Base-by-base conservation (phyloP, 371 early-diverging fungal species). In the Apophysomyces variabilis region DNA sequence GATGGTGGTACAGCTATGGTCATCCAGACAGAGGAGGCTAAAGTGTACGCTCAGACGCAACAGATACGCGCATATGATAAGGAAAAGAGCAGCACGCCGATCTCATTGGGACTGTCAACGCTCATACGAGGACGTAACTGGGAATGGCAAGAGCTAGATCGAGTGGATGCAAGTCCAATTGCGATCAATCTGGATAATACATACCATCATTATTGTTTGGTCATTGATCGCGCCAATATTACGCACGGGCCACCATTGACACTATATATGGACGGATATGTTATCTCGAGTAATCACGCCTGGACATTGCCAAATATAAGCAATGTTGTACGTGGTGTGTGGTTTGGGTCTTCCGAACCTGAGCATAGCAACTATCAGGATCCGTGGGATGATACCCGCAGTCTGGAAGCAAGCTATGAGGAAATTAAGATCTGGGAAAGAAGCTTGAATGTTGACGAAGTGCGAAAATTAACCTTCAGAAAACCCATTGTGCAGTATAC, bases 261-360 rank as follows among this genome's bases (percentile, higher is more conserved):
- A 0, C 38, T 83, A 7, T 83, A 79, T 58, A 74, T 79, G 72
- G 84, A 83, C 60, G 80, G 79, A 0, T 64, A 76, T 59, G 76
- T 78, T 0, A 62, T 71, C 11, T 60, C 67, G 5, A 79, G 79
- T 35, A 68, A 66, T 14, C 35, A 58, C 4, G 45, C 64, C n/a
- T 80, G 79, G 80, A 36, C 54, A 3, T 60, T 66, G 4, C 76
- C 79, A 1, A 46, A 56, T 3, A 65, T 64, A 8, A 72, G 67
- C 6, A 57, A 65, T n/a, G 50, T 65, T 7, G 64, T 83, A 7
- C 66, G 68, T 1, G 81, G 84, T 13, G 32, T 83, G 5, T 83
- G 84, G 84, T 74, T 83, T 61, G 84, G 84, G 1, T 76, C 79
- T 0, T 69, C 75, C 37, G 84, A 80, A 56, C 79, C 84, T 5